A percentile compares a stretch with the other conserved stretches of the same genome.
These are phyloP conservation scores for Verticillium longisporum DNA, from an alignment of 2,329 filamentous ascomycete genomes.

Conservation along the genomic window DNA sequence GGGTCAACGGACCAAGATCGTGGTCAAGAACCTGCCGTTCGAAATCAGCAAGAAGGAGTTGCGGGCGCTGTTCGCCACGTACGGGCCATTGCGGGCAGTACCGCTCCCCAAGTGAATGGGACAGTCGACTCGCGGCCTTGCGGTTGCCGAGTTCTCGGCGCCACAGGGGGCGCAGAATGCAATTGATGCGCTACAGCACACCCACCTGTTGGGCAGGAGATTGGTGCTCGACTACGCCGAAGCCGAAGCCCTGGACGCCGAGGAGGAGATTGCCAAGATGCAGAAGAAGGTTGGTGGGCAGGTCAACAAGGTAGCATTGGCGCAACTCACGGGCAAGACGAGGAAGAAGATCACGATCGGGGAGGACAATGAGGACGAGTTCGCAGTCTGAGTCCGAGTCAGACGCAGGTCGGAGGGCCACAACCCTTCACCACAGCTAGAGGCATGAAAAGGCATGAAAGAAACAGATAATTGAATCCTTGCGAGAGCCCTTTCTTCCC, in stretches of 20 bases:
- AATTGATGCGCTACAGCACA: slow-evolving; percentile 83
- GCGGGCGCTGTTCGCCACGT: slow-evolving; percentile 75
- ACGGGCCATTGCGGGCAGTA: slow-evolving; percentile 87
- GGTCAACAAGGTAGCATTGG: slow-evolving; percentile 82
- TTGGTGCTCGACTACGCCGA: slow-evolving; percentile 89
- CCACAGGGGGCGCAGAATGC: slow-evolving; percentile 85
- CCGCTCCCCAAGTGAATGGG: slow-evolving; percentile 95
- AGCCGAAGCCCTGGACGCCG: slow-evolving; percentile 81
- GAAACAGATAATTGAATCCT: background rate
- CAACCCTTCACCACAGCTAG: background rate
- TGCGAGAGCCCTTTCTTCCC: background rate
- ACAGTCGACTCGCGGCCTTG: slow-evolving; percentile 81
- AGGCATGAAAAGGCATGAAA: background rate
- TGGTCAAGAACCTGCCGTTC: slow-evolving; percentile 98
- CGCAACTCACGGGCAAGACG: slow-evolving; percentile 76
- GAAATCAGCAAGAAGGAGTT: slow-evolving; percentile 92
- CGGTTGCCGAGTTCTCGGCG: slow-evolving; percentile 93
- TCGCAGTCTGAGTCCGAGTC: slow-evolving; percentile 15
- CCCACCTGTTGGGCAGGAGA: slow-evolving; percentile 83
- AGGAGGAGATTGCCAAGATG: slow-evolving; percentile 95
- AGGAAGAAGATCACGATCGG: slow-evolving; percentile 85
- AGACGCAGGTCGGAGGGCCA: background rate
- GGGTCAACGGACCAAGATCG: slow-evolving; percentile 77
- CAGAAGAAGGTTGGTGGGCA: slow-evolving; percentile 91
- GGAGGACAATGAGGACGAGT: slow-evolving; percentile 57